Conservation (phyloP, 225 moss, liverwort and hornwort species). For the Physcomitrium patens region DNA sequence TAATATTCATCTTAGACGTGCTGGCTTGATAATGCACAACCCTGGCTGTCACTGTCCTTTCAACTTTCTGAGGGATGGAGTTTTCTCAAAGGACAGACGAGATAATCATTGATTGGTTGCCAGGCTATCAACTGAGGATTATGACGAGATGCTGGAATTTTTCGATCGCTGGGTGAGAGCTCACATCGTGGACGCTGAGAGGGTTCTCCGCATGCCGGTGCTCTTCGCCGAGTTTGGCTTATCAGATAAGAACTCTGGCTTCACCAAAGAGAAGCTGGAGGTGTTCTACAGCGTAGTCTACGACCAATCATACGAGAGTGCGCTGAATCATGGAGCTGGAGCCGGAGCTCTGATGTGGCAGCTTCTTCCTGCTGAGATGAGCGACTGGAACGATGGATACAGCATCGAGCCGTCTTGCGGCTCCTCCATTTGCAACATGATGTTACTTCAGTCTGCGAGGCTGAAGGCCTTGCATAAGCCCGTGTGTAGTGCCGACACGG, state of each 20-base stretch:
- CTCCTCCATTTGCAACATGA: constrained; percentile 36
- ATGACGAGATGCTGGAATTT: constrained; percentile 54
- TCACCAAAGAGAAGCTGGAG: constrained; percentile 30
- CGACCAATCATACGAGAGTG: constrained; percentile 45
- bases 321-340: constrained; percentile 40
- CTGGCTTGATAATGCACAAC: too few relatives aligned
- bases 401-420: constrained; percentile 35
- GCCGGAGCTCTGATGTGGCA: constrained; percentile 79
- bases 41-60: too few relatives aligned
- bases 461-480: constrained; percentile 39
- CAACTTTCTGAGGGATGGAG: too few relatives aligned
- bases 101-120: background rate
- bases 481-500: constrained; percentile 21
- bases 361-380: constrained; percentile 56
- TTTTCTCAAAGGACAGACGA: too few relatives aligned
- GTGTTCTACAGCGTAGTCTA: constrained; percentile 56
- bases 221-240: constrained; percentile 75
- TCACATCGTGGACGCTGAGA: constrained; percentile 55
- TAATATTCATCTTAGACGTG: too few relatives aligned
- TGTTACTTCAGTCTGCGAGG: constrained; percentile 47
- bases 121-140: constrained; percentile 45
- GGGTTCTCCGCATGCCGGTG: constrained; percentile 53
- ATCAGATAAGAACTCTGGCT: constrained; percentile 42
- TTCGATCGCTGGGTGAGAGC: constrained; percentile 52
- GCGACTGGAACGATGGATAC: constrained; percentile 69